A percentile compares a stretch with the other conserved stretches of the same genome.
Evolutionary conservation across 306 rosid species (phyloP).

Genomic region (Gillenia trifoliata): DNA sequence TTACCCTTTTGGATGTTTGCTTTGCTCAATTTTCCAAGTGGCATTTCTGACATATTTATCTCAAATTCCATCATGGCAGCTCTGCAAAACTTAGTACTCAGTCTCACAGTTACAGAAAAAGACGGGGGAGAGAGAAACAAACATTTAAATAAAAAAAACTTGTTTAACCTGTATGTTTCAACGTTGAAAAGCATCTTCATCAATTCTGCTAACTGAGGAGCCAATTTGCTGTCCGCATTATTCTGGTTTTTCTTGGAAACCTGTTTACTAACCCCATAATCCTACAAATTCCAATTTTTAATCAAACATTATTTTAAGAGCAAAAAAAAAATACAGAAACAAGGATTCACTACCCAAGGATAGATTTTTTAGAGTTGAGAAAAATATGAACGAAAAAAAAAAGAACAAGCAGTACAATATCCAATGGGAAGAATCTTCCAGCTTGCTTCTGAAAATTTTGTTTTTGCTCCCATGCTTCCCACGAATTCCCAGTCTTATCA

Average conservation of each 20-base stretch:
- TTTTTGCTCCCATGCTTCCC: slow-evolving; percentile 97
- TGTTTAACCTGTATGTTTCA: slow-evolving; percentile 84
- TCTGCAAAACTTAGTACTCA: slow-evolving; percentile 55
- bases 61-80: slow-evolving; percentile 99
- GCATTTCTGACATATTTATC: slow-evolving; percentile 97
- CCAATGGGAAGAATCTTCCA: slow-evolving; percentile 94
- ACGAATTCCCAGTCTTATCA: slow-evolving; percentile 94
- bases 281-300: slow-evolving; percentile 46
- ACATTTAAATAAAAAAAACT: slow-evolving; percentile 2
- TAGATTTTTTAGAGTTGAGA: neutral
- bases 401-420: slow-evolving; percentile 52
- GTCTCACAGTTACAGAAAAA: slow-evolving; percentile 19
- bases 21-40: slow-evolving; percentile 94
- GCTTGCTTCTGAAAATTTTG: slow-evolving; percentile 83
- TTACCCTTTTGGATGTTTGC: slow-evolving; percentile 83
- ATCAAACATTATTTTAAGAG: neutral
- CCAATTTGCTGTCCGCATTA: slow-evolving; percentile 47
- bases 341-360: slow-evolving; percentile 15
- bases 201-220: slow-evolving; percentile 71
- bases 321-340: neutral
- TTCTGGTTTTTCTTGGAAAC: slow-evolving; percentile 44
- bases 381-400: slow-evolving; percentile 11
- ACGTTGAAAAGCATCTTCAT: slow-evolving; percentile 90
- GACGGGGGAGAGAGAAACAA: neutral
- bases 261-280: slow-evolving; percentile 83